These are phyloP conservation scores for Silybum marianum DNA, from an alignment of 129 eudicot species.

Conservation along the genomic window DNA sequence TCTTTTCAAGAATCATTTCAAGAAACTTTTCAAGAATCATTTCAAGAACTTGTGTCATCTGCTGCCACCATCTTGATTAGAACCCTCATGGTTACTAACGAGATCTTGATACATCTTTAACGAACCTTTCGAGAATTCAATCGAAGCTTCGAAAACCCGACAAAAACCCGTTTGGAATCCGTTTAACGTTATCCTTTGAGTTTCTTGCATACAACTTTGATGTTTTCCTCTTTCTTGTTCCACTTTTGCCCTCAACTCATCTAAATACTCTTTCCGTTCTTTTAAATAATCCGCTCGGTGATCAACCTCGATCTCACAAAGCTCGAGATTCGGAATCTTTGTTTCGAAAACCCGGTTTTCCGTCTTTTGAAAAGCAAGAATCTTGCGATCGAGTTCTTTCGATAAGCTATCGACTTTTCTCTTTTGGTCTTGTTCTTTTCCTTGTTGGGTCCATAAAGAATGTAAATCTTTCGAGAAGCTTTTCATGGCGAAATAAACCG, in stretches of 20 bases:
- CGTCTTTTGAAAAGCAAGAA: conserved; percentile 66
- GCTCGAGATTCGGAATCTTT: conserved; percentile 44
- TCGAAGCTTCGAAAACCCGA: conserved; percentile 67
- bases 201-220: conserved; percentile 84
- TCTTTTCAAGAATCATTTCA: neutral
- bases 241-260: conserved; percentile 58
- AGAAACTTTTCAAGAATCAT: neutral
- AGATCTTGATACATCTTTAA: conserved; percentile 71
- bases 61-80: conserved; percentile 35
- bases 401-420: conserved; percentile 77
- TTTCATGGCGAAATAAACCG: conserved; percentile 65
- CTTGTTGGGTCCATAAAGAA: conserved; percentile 81
- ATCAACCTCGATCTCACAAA: conserved; percentile 46
- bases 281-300: conserved; percentile 50
- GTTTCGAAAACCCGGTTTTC: conserved; percentile 58
- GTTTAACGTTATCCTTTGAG: conserved; percentile 69
- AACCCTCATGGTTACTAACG: conserved; percentile 25
- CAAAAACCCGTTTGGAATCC: conserved; percentile 90
- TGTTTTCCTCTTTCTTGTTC: conserved; percentile 84
- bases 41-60: conserved; percentile 48
- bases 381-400: conserved; percentile 79
- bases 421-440: conserved; percentile 85
- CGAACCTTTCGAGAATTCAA: conserved; percentile 73
- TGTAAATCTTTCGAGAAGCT: conserved; percentile 77
- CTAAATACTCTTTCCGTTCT: conserved; percentile 69